Percentiles rank a stretch among this genome's conserved stretches.
Evolutionary conservation across 2,329 filamentous ascomycete species (phyloP).

Genomic region (Claviceps purpurea): DNA sequence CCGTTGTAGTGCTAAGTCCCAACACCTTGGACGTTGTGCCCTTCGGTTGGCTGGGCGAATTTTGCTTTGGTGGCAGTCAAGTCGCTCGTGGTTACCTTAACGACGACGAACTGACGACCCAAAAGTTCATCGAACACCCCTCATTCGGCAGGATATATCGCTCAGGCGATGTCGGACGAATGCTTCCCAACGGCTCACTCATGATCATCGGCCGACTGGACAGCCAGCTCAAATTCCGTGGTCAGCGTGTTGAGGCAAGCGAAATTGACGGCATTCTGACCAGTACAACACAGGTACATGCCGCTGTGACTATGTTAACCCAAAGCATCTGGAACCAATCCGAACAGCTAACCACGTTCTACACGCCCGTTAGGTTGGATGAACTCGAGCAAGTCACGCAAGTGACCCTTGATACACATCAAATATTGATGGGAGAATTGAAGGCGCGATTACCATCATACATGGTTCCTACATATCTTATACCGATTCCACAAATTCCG

Average conservation of each 20-base stretch:
- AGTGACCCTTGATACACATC: conserved; percentile 21
- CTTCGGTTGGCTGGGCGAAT: conserved; percentile 61
- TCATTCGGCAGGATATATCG: conserved; percentile 62
- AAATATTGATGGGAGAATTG: conserved; percentile 40
- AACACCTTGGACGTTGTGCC: conserved; percentile 42
- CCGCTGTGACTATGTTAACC: conserved; percentile 52
- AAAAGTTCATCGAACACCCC: conserved; percentile 58
- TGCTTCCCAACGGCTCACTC: conserved; percentile 65
- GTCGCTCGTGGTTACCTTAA: conserved; percentile 64
- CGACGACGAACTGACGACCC: conserved; percentile 43
- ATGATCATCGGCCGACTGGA: conserved; percentile 61
- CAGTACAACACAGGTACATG: conserved; percentile 33
- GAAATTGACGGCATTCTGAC: conserved; percentile 58
- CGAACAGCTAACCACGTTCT: conserved; percentile 55
- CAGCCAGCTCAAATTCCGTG: conserved; percentile 70
- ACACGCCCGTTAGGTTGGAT: conserved; percentile 32
- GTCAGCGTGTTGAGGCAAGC: conserved; percentile 64
- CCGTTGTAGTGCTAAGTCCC: conserved; percentile 47
- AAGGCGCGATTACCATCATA: conserved; percentile 50
- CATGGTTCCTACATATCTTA: conserved; percentile 64
- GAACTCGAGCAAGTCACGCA: conserved; percentile 24
- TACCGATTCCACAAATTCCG: conserved; percentile 58
- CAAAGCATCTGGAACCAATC: conserved; percentile 22
- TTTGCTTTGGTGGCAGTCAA: conserved; percentile 79
- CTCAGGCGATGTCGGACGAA: conserved; percentile 68